A percentile compares a stretch with the other conserved stretches of the same genome.
Conservation (phyloP, 129 eudicot genomes). For the Flaveria linearis region DNA sequence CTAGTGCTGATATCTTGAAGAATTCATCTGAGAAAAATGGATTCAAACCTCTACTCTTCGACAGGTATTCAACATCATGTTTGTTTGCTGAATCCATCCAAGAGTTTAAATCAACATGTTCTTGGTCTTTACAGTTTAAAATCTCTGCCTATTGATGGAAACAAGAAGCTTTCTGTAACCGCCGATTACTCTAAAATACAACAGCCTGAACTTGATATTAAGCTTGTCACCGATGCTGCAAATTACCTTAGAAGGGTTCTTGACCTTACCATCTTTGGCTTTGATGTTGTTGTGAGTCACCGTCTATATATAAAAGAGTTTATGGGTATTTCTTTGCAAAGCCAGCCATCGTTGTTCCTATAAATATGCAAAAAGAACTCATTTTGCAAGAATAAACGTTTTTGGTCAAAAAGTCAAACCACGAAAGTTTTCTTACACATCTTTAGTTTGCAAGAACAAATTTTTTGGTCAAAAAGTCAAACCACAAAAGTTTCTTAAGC, state of each 20-base stretch:
- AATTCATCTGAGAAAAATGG: slow-evolving; percentile 47
- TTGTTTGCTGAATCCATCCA: background rate
- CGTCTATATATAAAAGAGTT: background rate
- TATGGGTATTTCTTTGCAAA: background rate
- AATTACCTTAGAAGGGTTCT: slow-evolving; percentile 72
- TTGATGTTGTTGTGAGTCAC: slow-evolving; percentile 93
- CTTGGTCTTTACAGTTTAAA: slow-evolving; percentile 57
- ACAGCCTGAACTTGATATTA: slow-evolving; percentile 56
- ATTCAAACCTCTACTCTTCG: slow-evolving; percentile 71
- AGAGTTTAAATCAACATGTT: background rate
- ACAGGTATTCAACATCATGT: slow-evolving; percentile 53
- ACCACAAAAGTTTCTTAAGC: background rate
- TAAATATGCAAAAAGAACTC: background rate
- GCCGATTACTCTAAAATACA: slow-evolving; percentile 26
- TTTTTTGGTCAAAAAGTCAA: background rate
- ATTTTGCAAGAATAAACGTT: too few species aligned
- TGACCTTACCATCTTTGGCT: slow-evolving; percentile 89
- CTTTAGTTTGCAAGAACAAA: background rate
- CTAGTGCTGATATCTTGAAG: slow-evolving; percentile 66
- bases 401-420: background rate
- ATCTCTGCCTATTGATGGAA: slow-evolving; percentile 71
- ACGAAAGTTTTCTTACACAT: background rate
- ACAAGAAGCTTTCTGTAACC: slow-evolving; percentile 36
- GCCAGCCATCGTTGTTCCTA: background rate
- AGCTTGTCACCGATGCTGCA: slow-evolving; percentile 84